Base-by-base conservation (phyloP, 2,329 filamentous ascomycete genomes). In the Aureobasidium sp. region DNA sequence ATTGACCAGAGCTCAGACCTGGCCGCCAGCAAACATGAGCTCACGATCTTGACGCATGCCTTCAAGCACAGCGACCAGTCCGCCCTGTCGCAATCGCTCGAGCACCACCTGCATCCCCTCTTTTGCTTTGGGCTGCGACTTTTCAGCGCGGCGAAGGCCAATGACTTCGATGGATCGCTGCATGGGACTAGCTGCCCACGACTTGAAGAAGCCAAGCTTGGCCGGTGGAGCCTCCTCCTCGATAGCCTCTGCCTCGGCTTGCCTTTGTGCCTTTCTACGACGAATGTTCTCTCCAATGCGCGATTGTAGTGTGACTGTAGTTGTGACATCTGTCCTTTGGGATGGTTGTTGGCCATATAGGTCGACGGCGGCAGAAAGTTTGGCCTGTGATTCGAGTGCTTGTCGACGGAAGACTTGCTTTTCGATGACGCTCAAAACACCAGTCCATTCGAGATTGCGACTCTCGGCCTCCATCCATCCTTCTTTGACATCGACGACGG, bases 401-500 rank as follows among this genome's bases (percentile, higher is more conserved):
- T 80, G 78, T 5, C 84, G 77, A 61, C 78, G 80, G 74, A 90
- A 94, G 62, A 83, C 77, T 71, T 94, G 90, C 67, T 85, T 80
- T 76, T 94, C 90, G 22, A 91, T 80, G 14, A 94, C 89, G 52
- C 86, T 89, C 42, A 94, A 76, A 20, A 94, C 87, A 64, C 89
- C 88, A 5, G 89, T 90, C 76, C 88, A 93, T 74, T 93, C 90
- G 59, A 94, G 79, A 69, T 94, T 94, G 66, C 85, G 82, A 69
- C 86, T 90, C 76, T 93, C 89, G 0, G 88, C 90, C 71, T 84
- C 82, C 88, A 94, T 92, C 85, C 87, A 90, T 49, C 89, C 89
- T 70, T 91, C 84, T 64, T 84, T 86, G 65, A 91, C 85, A 73
- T 93, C 89, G 29, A 94, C 86, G 9, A 90, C 82, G 67, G 87